Percentiles rank a stretch among this genome's conserved stretches.
Evolutionary conservation across 1,284 basidiomycete genomes (phyloP).

Genomic region (Malassezia psittaci): DNA sequence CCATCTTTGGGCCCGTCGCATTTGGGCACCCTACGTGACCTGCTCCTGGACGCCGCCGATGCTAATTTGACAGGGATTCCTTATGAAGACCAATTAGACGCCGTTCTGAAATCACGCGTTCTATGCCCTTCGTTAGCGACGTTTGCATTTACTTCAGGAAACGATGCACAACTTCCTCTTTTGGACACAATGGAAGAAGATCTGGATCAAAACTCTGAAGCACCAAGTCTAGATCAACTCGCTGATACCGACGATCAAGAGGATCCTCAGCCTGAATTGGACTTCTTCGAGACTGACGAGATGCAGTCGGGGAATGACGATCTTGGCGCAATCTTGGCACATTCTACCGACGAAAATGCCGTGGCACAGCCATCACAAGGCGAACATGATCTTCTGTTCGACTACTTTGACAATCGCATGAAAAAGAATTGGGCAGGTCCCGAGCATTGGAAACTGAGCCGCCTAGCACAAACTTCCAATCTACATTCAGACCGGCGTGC

Average conservation of each 20-base stretch:
- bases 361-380: constrained; percentile 50
- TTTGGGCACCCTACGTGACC: constrained; percentile 29
- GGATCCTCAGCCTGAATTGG: constrained; percentile 38
- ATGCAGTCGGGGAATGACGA: constrained; percentile 4
- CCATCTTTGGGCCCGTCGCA: not conserved
- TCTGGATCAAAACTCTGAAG: constrained; percentile 8
- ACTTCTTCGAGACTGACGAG: constrained; percentile 47
- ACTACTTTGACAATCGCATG: constrained; percentile 83
- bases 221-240: constrained; percentile 3
- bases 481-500: not conserved
- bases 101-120: constrained; percentile 26
- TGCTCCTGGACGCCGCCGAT: constrained; percentile 20
- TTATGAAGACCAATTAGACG: constrained; percentile 8
- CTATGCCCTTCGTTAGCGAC: constrained; percentile 34
- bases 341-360: constrained; percentile 1
- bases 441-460: constrained; percentile 83
- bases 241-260: constrained; percentile 15
- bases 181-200: constrained; percentile 18
- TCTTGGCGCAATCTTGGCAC: constrained; percentile 14
- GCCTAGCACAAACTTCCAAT: constrained; percentile 9
- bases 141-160: constrained; percentile 34
- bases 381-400: constrained; percentile 53
- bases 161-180: constrained; percentile 22
- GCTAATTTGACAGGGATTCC: not conserved
- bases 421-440: constrained; percentile 97